These are phyloP conservation scores for Pyricularia grisea DNA, from an alignment of 2,329 filamentous ascomycete species.

Conservation along the genomic window DNA sequence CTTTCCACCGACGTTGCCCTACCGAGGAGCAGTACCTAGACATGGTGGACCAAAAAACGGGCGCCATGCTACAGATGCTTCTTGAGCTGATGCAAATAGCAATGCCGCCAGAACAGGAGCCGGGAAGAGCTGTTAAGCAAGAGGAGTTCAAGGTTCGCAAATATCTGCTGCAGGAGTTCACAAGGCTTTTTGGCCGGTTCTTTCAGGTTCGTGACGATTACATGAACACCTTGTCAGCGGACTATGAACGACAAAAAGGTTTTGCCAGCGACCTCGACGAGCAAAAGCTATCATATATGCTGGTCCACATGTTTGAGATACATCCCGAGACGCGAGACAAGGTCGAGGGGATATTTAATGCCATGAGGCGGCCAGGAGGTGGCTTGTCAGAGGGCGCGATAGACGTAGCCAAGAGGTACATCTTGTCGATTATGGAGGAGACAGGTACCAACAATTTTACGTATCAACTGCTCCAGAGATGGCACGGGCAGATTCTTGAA, in stretches of 20 bases:
- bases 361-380: no score
- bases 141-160: no score
- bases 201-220: slow-evolving; percentile 26
- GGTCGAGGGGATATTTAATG: background rate
- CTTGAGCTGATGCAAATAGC: background rate
- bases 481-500: no score
- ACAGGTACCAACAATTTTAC: no score
- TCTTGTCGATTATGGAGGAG: no score
- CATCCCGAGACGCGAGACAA: background rate
- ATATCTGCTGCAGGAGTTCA: background rate
- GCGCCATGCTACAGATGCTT: background rate
- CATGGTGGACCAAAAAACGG: slow-evolving; percentile 17
- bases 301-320: background rate
- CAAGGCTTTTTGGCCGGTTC: slow-evolving; percentile 14
- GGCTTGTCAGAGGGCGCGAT: no score
- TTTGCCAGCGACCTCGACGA: slow-evolving; percentile 31
- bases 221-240: slow-evolving; percentile 14
- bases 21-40: slow-evolving; percentile 15
- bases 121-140: no score
- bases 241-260: slow-evolving; percentile 27
- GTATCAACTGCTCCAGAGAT: no score
- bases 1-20: slow-evolving; percentile 10
- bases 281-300: slow-evolving; percentile 19
- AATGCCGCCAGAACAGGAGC: no score
- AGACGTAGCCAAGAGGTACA: no score